Conservation (phyloP, 1,284 basidiomycete species). For the Papiliotrema fonsecae region DNA sequence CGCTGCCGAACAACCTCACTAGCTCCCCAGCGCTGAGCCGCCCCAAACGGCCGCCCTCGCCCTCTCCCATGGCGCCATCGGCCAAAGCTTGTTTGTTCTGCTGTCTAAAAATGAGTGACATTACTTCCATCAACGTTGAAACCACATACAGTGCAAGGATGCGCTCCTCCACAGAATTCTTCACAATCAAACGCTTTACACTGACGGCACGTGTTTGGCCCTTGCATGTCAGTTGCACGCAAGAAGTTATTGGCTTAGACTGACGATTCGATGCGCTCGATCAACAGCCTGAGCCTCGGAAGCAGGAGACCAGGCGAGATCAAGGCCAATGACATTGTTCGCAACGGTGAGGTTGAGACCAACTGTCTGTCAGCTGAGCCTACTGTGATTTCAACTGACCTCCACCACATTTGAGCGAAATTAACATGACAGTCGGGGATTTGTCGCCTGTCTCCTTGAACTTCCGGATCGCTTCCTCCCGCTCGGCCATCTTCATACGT, state of each 20-base stretch:
- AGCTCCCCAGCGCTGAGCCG: slow-evolving; percentile 4
- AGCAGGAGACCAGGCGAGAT: slow-evolving; percentile 47
- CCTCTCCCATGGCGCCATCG: slow-evolving; percentile 49
- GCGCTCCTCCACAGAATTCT: slow-evolving; percentile 43
- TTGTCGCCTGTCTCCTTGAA: slow-evolving; percentile 27
- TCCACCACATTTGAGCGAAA: slow-evolving; percentile 43
- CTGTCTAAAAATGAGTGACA: slow-evolving; percentile 8
- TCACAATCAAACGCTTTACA: slow-evolving; percentile 70
- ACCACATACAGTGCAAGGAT: slow-evolving; percentile 31
- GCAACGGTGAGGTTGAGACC: slow-evolving; percentile 43
- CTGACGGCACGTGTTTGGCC: slow-evolving; percentile 80
- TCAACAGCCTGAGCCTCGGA: slow-evolving; percentile 41
- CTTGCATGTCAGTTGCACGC: neutral
- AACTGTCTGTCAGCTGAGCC: slow-evolving; percentile 22
- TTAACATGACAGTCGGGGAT: slow-evolving; percentile 39
- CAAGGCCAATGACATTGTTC: slow-evolving; percentile 36
- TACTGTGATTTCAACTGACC: slow-evolving; percentile 1
- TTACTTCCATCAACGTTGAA: slow-evolving; percentile 6
- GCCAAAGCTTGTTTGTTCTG: slow-evolving; percentile 41
- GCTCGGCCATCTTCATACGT: slow-evolving; percentile 34
- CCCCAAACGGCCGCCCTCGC: slow-evolving; percentile 22
- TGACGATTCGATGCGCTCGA: slow-evolving; percentile 66
- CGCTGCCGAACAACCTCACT: slow-evolving; percentile 1
- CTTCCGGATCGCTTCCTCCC: slow-evolving; percentile 33
- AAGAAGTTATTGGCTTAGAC: slow-evolving; percentile 1